Percentiles rank a stretch among this genome's conserved stretches.
Evolutionary conservation across 345 rosid species (phyloP).

Genomic region (Boechera retrofracta): DNA sequence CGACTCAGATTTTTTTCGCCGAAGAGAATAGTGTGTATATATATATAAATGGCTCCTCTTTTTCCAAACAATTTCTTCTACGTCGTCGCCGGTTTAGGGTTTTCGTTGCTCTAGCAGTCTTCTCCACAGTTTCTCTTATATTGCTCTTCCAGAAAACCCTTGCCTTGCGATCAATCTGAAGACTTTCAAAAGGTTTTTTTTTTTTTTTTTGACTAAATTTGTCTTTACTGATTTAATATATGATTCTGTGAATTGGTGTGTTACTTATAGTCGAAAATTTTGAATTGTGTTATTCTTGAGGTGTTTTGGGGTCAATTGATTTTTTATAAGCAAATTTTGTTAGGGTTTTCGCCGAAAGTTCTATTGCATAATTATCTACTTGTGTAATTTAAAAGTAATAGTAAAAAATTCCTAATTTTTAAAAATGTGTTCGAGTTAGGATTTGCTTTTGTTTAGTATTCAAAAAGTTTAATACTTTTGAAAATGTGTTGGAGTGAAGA

Average conservation of each 20-base stretch:
- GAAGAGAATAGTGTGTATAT: not conserved
- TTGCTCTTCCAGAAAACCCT: slow-evolving; percentile 21
- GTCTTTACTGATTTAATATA: not conserved
- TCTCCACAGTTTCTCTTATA: slow-evolving; percentile 1
- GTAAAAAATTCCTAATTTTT: not conserved
- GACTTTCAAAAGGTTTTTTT: not conserved
- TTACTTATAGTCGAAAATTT: not conserved
- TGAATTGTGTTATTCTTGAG: not conserved
- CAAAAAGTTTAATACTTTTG: not conserved
- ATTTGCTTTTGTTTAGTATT: slow-evolving; percentile 18
- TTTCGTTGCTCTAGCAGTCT: slow-evolving; percentile 30
- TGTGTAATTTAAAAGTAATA: not conserved
- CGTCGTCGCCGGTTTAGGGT: slow-evolving; percentile 37
- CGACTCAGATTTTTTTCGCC: slow-evolving; percentile 37
- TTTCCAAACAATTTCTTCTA: not conserved
- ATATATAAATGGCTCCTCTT: slow-evolving; percentile 19
- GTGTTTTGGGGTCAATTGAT: not conserved
- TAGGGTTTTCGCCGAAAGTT: not conserved
- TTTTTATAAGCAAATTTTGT: not conserved
- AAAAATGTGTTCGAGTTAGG: not conserved
- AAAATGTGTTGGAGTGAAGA: not conserved
- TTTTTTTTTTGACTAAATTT: not conserved
- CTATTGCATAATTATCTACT: not conserved
- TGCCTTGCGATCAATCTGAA: slow-evolving; percentile 14
- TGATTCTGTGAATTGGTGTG: slow-evolving; percentile 1